Evolutionary conservation across 2,329 filamentous ascomycete genomes (phyloP).

Genomic region (Hirsutella minnesotensis): DNA sequence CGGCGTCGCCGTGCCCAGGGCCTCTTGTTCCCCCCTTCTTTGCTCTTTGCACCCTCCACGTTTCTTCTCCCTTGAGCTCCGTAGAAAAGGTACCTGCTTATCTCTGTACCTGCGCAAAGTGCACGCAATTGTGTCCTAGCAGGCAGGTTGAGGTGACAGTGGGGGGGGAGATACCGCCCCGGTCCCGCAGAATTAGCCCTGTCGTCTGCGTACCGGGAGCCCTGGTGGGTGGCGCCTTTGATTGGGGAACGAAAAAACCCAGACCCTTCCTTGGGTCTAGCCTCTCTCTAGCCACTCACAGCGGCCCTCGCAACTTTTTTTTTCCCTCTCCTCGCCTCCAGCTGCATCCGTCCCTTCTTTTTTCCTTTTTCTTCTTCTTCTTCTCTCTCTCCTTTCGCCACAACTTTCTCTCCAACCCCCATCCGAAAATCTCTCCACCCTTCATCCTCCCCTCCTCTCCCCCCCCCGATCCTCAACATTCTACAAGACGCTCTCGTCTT

Average conservation of each 20-base stretch:
- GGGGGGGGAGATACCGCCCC: no score
- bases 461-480: conserved; percentile 15
- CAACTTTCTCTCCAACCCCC: conserved; percentile 17
- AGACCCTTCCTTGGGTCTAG: conserved; percentile 14
- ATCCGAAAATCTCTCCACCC: conserved; percentile 19
- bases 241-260: background rate
- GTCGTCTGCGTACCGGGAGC: no score
- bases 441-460: conserved; percentile 10
- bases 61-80: no score
- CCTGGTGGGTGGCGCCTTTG: background rate
- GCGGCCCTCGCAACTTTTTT: conserved; percentile 20
- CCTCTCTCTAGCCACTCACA: conserved; percentile 13
- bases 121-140: no score
- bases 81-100: no score
- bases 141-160: no score
- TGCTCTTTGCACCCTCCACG: no score
- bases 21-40: no score
- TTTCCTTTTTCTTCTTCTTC: conserved; percentile 9
- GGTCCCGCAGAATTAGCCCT: no score
- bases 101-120: no score
- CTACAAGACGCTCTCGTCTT: conserved; percentile 21
- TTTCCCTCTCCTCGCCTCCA: conserved; percentile 7
- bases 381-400: conserved; percentile 13
- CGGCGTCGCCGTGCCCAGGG: no score
- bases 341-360: conserved; percentile 1